Conservation (phyloP, 495 filamentous ascomycete species). For the Hypoxylon perforatum region DNA sequence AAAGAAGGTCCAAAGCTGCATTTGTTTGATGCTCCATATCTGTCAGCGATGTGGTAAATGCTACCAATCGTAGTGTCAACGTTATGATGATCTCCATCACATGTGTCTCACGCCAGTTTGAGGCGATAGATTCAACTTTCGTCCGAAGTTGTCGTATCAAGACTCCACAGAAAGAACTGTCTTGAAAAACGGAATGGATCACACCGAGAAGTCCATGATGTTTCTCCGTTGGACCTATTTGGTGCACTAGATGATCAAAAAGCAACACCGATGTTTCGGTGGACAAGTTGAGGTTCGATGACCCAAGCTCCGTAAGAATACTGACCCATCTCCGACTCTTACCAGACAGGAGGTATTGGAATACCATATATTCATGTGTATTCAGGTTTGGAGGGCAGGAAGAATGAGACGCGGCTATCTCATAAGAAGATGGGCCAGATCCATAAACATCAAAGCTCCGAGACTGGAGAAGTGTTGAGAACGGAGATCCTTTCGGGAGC, state of each 20-base stretch:
- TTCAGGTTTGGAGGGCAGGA: conserved; percentile 59
- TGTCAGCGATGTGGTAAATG: conserved; percentile 24
- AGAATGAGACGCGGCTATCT: conserved; percentile 62
- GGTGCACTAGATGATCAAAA: conserved; percentile 52
- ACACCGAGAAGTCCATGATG: conserved; percentile 46
- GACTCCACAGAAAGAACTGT: conserved; percentile 55
- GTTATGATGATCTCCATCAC: conserved; percentile 61
- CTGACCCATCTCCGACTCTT: conserved; percentile 56
- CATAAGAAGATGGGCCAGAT: conserved; percentile 62
- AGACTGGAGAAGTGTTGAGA: conserved; percentile 41
- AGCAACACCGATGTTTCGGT: conserved; percentile 54
- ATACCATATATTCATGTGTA: conserved; percentile 61
- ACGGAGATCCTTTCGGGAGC: conserved; percentile 45
- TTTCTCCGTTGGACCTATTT: conserved; percentile 55
- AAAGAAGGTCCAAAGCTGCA: conserved; percentile 18
- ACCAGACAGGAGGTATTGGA: conserved; percentile 59
- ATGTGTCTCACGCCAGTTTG: conserved; percentile 64
- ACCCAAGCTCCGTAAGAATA: conserved; percentile 61
- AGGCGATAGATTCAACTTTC: conserved; percentile 52
- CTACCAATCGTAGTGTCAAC: conserved; percentile 46
- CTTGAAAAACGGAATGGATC: conserved; percentile 57
- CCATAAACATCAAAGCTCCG: conserved; percentile 28
- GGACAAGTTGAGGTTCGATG: conserved; percentile 64
- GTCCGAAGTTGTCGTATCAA: conserved; percentile 54
- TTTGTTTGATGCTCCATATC: neutral